Percentiles rank a stretch among this genome's conserved stretches.
Evolutionary conservation across 2,329 filamentous ascomycete species (phyloP).

Genomic region (Huntiella savannae): DNA sequence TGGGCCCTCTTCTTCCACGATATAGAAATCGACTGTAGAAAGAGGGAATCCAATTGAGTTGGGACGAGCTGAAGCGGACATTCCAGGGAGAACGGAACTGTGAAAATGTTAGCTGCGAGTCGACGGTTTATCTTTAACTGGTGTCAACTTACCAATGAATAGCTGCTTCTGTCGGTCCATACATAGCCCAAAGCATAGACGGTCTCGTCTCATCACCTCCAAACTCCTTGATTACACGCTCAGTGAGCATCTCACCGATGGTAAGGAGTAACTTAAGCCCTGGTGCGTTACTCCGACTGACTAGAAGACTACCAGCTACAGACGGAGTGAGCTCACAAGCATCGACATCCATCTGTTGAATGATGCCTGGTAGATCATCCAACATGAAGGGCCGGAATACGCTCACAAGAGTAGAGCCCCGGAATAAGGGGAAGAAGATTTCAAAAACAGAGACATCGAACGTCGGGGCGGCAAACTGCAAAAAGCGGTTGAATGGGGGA

Average conservation of each 20-base stretch:
- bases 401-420: constrained; percentile 53
- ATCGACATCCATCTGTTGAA: constrained; percentile 50
- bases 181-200: constrained; percentile 78
- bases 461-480: constrained; percentile 81
- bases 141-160: constrained; percentile 49
- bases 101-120: background rate
- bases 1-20: constrained; percentile 33
- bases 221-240: constrained; percentile 60
- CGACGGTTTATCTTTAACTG: constrained; percentile 2
- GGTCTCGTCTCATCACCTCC: constrained; percentile 33
- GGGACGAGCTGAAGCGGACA: constrained; percentile 35
- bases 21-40: constrained; percentile 60
- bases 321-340: constrained; percentile 81
- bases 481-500: constrained; percentile 56
- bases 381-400: constrained; percentile 53
- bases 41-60: constrained; percentile 61
- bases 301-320: constrained; percentile 59
- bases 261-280: constrained; percentile 54
- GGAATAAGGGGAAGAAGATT: constrained; percentile 70
- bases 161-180: constrained; percentile 78
- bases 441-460: constrained; percentile 94
- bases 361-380: constrained; percentile 49
- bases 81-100: constrained; percentile 50
- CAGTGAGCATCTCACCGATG: constrained; percentile 83
- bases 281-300: constrained; percentile 47